A percentile compares a stretch with the other conserved stretches of the same genome.
Conservation (phyloP, 1,284 basidiomycete species). For the Cystobasidium sp. region DNA sequence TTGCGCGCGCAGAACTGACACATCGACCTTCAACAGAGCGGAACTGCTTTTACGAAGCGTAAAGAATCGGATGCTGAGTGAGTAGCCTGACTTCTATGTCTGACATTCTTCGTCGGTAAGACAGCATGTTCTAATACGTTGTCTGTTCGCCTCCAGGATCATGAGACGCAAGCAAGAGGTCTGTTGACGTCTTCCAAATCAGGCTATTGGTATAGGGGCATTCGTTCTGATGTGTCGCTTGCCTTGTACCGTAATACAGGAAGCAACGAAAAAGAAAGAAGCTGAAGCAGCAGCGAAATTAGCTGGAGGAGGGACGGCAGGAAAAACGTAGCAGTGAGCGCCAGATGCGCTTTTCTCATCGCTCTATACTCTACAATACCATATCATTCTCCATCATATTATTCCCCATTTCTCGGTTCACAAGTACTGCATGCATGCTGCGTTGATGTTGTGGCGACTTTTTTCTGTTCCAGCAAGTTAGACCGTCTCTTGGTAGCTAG, state of each 20-base stretch:
- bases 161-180: slow-evolving; percentile 19
- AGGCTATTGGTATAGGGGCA: no score
- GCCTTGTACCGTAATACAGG: neutral
- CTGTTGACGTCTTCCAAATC: neutral
- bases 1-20: no score
- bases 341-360: slow-evolving; percentile 5
- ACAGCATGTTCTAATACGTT: neutral
- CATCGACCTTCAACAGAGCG: no score
- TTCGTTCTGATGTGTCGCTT: neutral
- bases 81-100: neutral
- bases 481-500: neutral
- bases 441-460: slow-evolving; percentile 3
- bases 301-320: slow-evolving; percentile 2
- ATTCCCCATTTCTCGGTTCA: neutral
- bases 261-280: slow-evolving; percentile 21
- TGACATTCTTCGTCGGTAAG: neutral
- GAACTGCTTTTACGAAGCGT: slow-evolving; percentile 17
- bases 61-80: slow-evolving; percentile 38
- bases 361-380: neutral
- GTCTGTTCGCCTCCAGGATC: neutral
- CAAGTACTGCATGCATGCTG: neutral
- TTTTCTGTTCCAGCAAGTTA: neutral
- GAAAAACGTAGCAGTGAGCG: slow-evolving; percentile 11
- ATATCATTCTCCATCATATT: neutral
- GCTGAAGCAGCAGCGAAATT: slow-evolving; percentile 10